Conservation (phyloP, 2,329 filamentous ascomycete genomes). For the Fusarium miscanthi region DNA sequence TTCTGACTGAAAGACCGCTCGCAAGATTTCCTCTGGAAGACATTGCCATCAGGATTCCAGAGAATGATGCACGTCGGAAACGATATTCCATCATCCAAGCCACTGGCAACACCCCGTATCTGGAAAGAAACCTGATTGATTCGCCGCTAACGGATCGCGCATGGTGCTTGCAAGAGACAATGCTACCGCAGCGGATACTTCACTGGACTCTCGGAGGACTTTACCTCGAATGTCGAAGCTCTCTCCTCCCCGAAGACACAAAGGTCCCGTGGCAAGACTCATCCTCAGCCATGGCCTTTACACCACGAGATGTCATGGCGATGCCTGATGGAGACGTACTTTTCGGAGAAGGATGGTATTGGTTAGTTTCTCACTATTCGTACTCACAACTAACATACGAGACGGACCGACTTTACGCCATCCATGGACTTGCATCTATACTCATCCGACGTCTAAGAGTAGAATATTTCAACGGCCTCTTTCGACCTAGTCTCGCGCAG, state of each 20-base stretch:
- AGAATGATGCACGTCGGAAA: too few relatives aligned
- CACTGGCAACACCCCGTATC: too few relatives aligned
- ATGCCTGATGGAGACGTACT: not conserved
- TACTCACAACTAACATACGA: not conserved
- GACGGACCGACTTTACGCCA: not conserved
- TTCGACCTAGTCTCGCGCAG: not conserved
- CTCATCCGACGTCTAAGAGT: fast-evolving
- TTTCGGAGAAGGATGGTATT: not conserved
- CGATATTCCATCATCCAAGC: too few relatives aligned
- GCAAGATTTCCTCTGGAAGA: too few relatives aligned
- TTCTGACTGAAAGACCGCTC: too few relatives aligned
- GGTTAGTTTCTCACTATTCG: too few relatives aligned
- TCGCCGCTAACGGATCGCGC: fast-evolving
- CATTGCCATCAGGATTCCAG: too few relatives aligned
- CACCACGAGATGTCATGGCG: not conserved
- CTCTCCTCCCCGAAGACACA: fast-evolving
- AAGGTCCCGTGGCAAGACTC: not conserved
- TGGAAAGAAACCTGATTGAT: too few relatives aligned
- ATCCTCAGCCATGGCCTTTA: too few relatives aligned
- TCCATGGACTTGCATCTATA: not conserved
- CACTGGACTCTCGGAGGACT: not conserved
- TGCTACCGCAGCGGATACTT: not conserved
- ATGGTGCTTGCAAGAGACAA: not conserved
- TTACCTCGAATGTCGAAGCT: not conserved
- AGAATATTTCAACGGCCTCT: not conserved